Evolutionary conservation across 1,284 basidiomycete genomes (phyloP), one percentile per base, ranked within the genome.

Genomic region (Pulchroboletus neoregius): DNA sequence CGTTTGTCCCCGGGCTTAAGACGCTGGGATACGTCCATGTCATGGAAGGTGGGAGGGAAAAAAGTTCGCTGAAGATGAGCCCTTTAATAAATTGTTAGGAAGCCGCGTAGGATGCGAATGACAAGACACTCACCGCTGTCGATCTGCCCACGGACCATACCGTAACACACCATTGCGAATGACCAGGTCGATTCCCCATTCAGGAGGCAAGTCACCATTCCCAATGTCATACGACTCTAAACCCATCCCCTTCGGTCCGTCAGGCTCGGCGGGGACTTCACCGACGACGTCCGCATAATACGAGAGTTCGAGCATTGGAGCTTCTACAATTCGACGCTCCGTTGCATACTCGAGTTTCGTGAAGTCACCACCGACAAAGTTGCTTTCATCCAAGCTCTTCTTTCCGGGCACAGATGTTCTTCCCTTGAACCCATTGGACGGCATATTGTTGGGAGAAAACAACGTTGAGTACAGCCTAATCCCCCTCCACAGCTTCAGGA

Each of bases 141-240:
- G 76, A 68, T 97, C 94, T 16, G 91, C 84, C 94, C 94, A 97
- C 4, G 94, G 94, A 0, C 94, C 94, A 61, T 96, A 96, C 27
- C 82, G 80, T 34, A 95, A 56, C 24, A 74, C 67, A 0, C 90
- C 93, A 13, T 83, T 82, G 50, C 80, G 74, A 9, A 95, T 71
- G 15, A 82, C 76, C n/a, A 96, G 55, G 57, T 96, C 90, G 26
- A 95, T 70, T 4, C 92, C 91, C 86, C 92, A 96, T 60, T 96
- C 91, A 10, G 94, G 94, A n/a, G 87, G 75, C 15, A 84, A 63
- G 58, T 90, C 92, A 1, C 90, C 85, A 59, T 95, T 95, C 1
- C 90, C 91, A 40, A 93, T 75, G 55, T 91, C 84, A 57, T 80
- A 74, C 9, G 75, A 66, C 42, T 78, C 74, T 16, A 70, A 54